These are phyloP conservation scores for Stephanodiscus minutulus DNA, from an alignment of 108 stramenopile species.

Conservation along the genomic window DNA sequence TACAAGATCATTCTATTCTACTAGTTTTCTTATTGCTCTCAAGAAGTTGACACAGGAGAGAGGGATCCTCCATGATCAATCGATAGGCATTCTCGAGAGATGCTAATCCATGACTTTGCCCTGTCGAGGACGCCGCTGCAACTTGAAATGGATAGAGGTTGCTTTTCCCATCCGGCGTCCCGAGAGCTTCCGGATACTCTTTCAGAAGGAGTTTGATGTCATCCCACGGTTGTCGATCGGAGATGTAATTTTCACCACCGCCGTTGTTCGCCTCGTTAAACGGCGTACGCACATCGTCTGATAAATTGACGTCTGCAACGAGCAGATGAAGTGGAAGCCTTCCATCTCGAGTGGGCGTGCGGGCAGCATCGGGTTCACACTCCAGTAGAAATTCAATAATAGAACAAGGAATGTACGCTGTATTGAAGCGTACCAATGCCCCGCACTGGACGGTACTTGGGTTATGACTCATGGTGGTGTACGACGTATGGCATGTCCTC, in stretches of 20 bases:
- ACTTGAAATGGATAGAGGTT: slow-evolving; percentile 31
- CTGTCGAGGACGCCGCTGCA: slow-evolving; percentile 11
- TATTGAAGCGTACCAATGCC: slow-evolving; percentile 21
- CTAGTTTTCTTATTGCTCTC: background rate
- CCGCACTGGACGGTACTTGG: background rate
- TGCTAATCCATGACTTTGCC: background rate
- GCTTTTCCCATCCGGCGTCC: slow-evolving; percentile 18
- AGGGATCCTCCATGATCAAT: slow-evolving; percentile 24
- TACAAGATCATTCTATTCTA: too few species aligned
- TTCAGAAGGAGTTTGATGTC: slow-evolving; percentile 26
- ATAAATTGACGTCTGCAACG: slow-evolving; percentile 9
- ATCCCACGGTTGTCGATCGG: slow-evolving; percentile 10
- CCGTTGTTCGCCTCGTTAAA: background rate
- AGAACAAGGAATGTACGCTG: slow-evolving; percentile 16
- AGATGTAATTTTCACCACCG: background rate
- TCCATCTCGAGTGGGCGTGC: slow-evolving; percentile 20
- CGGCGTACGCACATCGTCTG: background rate
- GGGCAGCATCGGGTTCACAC: slow-evolving; percentile 20
- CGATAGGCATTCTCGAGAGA: slow-evolving; percentile 20
- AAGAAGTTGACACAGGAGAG: slow-evolving; percentile 2
- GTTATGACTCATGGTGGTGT: background rate
- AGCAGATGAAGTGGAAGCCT: slow-evolving; percentile 35
- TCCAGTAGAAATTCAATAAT: slow-evolving; percentile 28
- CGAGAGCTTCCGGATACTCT: slow-evolving; percentile 31
- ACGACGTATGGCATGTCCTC: background rate